These are phyloP conservation scores for Avicennia marina DNA, from an alignment of 257 asterid species.

Conservation along the genomic window DNA sequence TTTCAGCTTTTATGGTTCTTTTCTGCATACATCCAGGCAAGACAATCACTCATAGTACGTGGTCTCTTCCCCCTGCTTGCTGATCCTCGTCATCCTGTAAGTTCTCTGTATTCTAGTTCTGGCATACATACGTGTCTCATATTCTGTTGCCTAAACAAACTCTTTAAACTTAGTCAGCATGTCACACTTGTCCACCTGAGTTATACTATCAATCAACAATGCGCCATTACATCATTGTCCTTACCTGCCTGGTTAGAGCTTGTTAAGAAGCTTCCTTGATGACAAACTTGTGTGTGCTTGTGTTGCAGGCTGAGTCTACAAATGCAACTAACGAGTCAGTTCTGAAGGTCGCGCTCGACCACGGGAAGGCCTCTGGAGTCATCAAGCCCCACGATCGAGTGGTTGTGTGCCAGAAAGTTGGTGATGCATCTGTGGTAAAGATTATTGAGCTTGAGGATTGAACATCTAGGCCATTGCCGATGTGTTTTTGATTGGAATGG, in stretches of 20 bases:
- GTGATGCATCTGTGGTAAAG: conserved; percentile 86
- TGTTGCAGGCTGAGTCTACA: conserved; percentile 66
- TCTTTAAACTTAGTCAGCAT: too few relatives aligned
- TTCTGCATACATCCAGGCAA: conserved; percentile 47
- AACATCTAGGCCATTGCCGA: too few relatives aligned
- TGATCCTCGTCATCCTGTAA: conserved; percentile 93
- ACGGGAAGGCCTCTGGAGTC: conserved; percentile 66
- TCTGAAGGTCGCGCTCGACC: conserved; percentile 75
- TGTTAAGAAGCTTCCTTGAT: too few relatives aligned
- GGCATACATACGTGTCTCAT: too few relatives aligned
- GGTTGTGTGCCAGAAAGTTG: conserved; percentile 82
- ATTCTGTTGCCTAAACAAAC: too few relatives aligned
- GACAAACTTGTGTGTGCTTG: too few relatives aligned
- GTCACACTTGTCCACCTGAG: too few relatives aligned
- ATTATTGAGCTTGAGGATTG: conserved; percentile 83
- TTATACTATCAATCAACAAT: too few relatives aligned
- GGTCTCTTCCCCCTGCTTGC: conserved; percentile 93
- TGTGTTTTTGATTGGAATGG: too few relatives aligned
- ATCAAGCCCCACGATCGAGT: conserved; percentile 72
- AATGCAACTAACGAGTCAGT: conserved; percentile 65
- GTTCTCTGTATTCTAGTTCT: too few relatives aligned
- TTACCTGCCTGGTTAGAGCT: too few relatives aligned
- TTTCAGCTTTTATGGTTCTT: conserved; percentile 8
- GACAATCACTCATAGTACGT: conserved; percentile 87
- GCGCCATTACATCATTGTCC: too few relatives aligned